Base-by-base conservation (phyloP, 495 filamentous ascomycete species). In the Jackrogersella minutella region DNA sequence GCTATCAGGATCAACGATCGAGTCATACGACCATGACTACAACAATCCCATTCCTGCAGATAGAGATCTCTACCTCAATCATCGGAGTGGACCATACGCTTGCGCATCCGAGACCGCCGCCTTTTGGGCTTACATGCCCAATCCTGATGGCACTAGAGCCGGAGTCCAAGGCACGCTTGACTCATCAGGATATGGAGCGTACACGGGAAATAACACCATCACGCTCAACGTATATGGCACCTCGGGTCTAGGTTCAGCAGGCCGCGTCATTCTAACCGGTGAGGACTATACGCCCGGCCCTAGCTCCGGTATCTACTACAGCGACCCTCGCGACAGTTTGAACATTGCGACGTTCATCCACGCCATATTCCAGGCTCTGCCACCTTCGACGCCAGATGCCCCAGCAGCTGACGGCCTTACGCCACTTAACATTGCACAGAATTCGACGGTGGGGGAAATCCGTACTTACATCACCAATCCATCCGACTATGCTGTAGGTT, bases 141-240 rank as follows among this genome's bases (percentile, higher is more conserved):
- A 73, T 24, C 24, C 61, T 11, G 73, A 80, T 39, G 77, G 75
- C 11, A 71, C 57, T 24, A 68, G 60, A 21, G 70, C 71, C 2
- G 74, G 71, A 2, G 64, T 77, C 5, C 78, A 80, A 46, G 78
- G 78, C 19, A 79, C 77, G 0, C 73, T 80, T 34, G 78, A 78
- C 40, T 76, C 77, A 0, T 72, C 77, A 0, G 77, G 78, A 0
- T 70, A 63, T 37, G 63, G 58, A 8, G 71, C 62, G 11, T 80
- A 67, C 50, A 72, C 50, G 0, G 47, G 30, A 26, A 67, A 70
- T 19, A 68, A 76, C 30, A 79, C 77, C 40, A 76, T 80, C 37
- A 80, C 78, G 0, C 68, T 80, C 24, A 80, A 80, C 53, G 62
- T 79, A 22, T 80, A 80, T 54, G 78, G 78, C 7, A 80, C 78